phyloP scores from a whole-genome alignment of 176 grass and related monocot species.

The Avena atlantica region DNA sequence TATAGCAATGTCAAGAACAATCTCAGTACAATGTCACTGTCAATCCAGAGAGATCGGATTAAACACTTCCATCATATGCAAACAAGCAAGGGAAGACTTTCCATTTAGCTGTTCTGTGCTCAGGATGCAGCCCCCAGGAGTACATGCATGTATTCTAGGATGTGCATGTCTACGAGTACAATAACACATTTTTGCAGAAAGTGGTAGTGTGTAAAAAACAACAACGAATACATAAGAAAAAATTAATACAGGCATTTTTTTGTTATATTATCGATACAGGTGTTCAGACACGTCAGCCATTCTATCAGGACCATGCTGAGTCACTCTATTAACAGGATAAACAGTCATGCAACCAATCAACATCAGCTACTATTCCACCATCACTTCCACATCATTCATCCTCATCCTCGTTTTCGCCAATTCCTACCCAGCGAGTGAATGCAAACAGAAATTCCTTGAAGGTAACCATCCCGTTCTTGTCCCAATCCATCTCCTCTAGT shows the following conservation, averaged over 20 bases:
- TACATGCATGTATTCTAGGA: background rate
- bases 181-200: background rate
- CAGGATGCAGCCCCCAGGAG: background rate
- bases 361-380: constrained; percentile 4
- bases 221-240: background rate
- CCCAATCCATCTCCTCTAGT: constrained; percentile 99
- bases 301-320: constrained; percentile 20
- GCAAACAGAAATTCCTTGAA: constrained; percentile 97
- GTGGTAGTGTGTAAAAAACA: background rate
- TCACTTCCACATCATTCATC: background rate
- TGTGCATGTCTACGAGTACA: background rate
- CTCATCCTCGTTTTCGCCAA: constrained; percentile 78
- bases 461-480: constrained; percentile 93
- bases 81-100: background rate
- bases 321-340: constrained; percentile 32
- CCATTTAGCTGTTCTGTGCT: too few species aligned
- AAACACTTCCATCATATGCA: background rate
- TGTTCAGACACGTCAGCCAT: background rate
- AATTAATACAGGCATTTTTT: background rate
- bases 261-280: background rate
- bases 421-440: constrained; percentile 94
- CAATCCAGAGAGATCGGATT: too few species aligned
- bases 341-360: constrained; percentile 40
- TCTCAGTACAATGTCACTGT: background rate
- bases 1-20: background rate